These are phyloP conservation scores for Rubroboletus pulcherrimus DNA, from an alignment of 768 basidiomycete species.

Conservation along the genomic window DNA sequence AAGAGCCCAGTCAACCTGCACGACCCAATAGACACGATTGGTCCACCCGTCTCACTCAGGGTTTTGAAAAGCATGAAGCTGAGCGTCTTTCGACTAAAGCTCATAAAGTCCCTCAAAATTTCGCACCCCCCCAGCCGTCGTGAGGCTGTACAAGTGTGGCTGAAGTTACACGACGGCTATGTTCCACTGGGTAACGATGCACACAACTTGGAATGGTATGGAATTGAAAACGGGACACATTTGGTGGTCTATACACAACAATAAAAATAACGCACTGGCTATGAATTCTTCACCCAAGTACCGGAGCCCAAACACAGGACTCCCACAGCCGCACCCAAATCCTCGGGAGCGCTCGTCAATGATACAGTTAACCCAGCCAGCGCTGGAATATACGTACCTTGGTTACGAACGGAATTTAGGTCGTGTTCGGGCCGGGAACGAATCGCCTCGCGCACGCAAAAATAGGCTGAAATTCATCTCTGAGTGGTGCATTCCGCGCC, in stretches of 20 bases:
- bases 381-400: conserved; percentile 13
- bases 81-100: conserved; percentile 58
- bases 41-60: conserved; percentile 36
- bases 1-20: conserved; percentile 20
- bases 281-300: neutral
- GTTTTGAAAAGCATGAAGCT: conserved; percentile 70
- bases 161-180: conserved; percentile 50
- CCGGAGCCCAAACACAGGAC: conserved; percentile 7
- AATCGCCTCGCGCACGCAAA: conserved; percentile 5
- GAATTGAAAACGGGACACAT: conserved; percentile 53
- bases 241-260: conserved; percentile 28
- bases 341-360: conserved; percentile 9
- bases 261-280: conserved; percentile 1
- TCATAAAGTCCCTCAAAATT: conserved; percentile 47
- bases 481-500: conserved; percentile 2
- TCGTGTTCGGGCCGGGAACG: neutral
- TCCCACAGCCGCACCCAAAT: conserved; percentile 6
- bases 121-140: conserved; percentile 21
- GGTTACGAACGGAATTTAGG: conserved; percentile 4
- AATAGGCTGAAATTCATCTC: neutral
- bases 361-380: neutral
- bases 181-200: conserved; percentile 48
- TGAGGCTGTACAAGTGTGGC: conserved; percentile 48
- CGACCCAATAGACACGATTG: conserved; percentile 13
- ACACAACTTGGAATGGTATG: conserved; percentile 66